Conservation (phyloP, 83 land plant genomes). For the Isoetes engelmannii region DNA sequence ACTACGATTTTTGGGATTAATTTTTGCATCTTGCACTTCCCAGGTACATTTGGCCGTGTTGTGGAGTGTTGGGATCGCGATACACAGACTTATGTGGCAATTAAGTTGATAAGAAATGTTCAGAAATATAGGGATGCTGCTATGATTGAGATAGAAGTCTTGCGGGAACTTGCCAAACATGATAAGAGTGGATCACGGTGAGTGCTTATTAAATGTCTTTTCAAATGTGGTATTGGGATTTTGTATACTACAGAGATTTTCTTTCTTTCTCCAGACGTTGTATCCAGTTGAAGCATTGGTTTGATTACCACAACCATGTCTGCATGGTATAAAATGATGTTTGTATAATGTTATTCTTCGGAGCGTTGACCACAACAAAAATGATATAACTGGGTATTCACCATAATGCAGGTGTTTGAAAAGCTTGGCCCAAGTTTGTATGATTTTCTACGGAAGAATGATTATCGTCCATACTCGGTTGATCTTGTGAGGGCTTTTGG, state of each 20-base stretch:
- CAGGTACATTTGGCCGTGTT: slow-evolving; percentile 23
- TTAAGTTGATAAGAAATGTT: slow-evolving; percentile 68
- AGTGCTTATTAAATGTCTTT: slow-evolving; percentile 1
- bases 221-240: neutral
- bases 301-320: slow-evolving; percentile 35
- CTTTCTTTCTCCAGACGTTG: slow-evolving; percentile 24
- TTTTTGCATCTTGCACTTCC: neutral
- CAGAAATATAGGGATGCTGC: slow-evolving; percentile 89
- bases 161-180: slow-evolving; percentile 52
- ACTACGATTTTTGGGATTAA: neutral
- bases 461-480: slow-evolving; percentile 32
- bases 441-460: slow-evolving; percentile 32
- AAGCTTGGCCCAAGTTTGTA: slow-evolving; percentile 41
- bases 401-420: slow-evolving; percentile 27
- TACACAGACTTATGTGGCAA: slow-evolving; percentile 53
- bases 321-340: slow-evolving; percentile 24
- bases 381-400: no score
- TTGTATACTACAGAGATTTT: neutral
- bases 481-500: slow-evolving; percentile 37
- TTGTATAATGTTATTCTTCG: no score
- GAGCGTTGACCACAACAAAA: no score
- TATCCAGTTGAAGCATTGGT: slow-evolving; percentile 36
- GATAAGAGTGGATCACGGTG: slow-evolving; percentile 58
- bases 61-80: slow-evolving; percentile 74
- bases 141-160: slow-evolving; percentile 78